These are phyloP conservation scores for Cercospora canescens DNA, from an alignment of 2,329 filamentous ascomycete genomes.

Conservation along the genomic window DNA sequence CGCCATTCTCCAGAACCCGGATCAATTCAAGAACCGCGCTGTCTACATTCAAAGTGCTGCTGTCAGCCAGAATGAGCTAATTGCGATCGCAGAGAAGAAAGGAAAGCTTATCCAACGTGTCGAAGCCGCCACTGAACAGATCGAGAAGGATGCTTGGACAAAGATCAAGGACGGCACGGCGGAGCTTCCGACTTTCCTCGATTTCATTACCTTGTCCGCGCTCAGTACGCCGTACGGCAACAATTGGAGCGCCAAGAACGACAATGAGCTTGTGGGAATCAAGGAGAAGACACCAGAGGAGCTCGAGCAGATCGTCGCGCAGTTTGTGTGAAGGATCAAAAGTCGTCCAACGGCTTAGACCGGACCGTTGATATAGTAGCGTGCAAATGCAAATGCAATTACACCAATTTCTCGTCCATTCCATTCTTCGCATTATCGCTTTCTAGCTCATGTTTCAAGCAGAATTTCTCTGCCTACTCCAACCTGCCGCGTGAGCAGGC, in stretches of 20 bases:
- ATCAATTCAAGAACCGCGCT: constrained; percentile 38
- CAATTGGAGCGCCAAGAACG: constrained; percentile 35
- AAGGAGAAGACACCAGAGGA: constrained; percentile 33
- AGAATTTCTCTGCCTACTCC: neutral
- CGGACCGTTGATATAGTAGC: constrained; percentile 1
- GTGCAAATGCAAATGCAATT: neutral
- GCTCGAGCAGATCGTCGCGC: constrained; percentile 32
- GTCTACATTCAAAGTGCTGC: constrained; percentile 40
- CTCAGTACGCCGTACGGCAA: constrained; percentile 35
- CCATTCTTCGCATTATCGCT: neutral
- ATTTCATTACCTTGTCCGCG: constrained; percentile 33
- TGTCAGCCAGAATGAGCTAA: constrained; percentile 40
- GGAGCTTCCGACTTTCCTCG: constrained; percentile 25
- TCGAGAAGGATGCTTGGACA: constrained; percentile 33
- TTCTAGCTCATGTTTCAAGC: neutral
- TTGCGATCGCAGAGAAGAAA: constrained; percentile 38
- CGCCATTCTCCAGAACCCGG: constrained; percentile 35
- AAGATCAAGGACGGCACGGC: constrained; percentile 29
- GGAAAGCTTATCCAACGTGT: constrained; percentile 29
- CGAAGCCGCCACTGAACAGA: constrained; percentile 29
- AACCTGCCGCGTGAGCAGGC: neutral
- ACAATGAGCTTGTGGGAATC: constrained; percentile 41
- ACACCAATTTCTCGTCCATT: neutral
- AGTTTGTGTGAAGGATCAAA: constrained; percentile 7
- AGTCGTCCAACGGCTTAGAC: too few species aligned